Base-by-base conservation (phyloP, 1,284 basidiomycete genomes). In the Puccinia triticina region DNA sequence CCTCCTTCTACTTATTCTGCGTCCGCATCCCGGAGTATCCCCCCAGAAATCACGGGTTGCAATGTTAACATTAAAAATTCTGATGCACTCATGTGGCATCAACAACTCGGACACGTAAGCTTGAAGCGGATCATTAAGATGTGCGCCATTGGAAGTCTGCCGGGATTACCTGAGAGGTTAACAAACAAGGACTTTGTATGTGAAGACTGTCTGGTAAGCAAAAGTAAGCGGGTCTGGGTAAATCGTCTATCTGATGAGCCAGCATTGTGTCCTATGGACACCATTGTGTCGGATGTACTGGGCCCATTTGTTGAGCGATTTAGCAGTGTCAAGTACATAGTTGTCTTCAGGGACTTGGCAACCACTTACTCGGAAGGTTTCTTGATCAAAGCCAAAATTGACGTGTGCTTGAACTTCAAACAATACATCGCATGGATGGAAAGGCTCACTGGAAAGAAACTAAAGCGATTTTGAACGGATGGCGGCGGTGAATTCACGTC, bases 71-170 rank as follows among this genome's bases (percentile, higher is more conserved):
- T 59, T 11, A 59, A n/a, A 40, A 1, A 37, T 10, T 3, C 50
- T 11, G 34, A 67, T 40, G 64, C 64, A 40, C 64, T 67, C 21
- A 16, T 75, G 40, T 81, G 78, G 78, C 71, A 81, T 48, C 29
- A 37, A 1, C 0, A 32, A 21, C 43, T 81, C 3, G 78, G 78
- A 11, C 78, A 81, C 37, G 37, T 81, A 2, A 48, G 55, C 32
- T 10, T 73, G 4, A 53, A 48, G 50, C 48, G 48, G 1, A 80
- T 80, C 11, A 26, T 48, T 7, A 57, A 57, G n/a, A 67, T 80
- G 50, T 40, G 23, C 21, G 21, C 14, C 11, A 18, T 7, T 18
- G 8, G 21, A 16, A 34, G 37, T 21, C 23, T 23, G 23, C n/a
- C 37, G 2, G 32, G 61, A 10, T 37, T 79, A 11, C 40, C 77